Percentiles rank a stretch among this genome's conserved stretches.
Evolutionary conservation across 306 rosid species (phyloP).

Genomic region (Ziziphus jujuba): DNA sequence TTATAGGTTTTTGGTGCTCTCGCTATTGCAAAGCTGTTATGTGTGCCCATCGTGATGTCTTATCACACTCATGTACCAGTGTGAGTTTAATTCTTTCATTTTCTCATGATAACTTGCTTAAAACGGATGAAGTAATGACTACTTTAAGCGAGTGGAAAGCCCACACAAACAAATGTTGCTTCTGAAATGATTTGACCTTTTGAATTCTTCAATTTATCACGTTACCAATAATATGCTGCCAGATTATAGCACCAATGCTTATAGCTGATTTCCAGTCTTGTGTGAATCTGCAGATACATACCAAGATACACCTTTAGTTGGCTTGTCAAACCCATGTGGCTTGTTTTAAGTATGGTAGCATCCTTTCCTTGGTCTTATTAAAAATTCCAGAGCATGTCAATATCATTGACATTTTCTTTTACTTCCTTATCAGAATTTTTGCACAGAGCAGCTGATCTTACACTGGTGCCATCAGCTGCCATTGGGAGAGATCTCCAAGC

Average conservation of each 20-base stretch:
- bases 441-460: slow-evolving; percentile 94
- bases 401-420: too few species aligned
- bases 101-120: not conserved
- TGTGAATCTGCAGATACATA: slow-evolving; percentile 63
- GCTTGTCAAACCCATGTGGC: slow-evolving; percentile 99
- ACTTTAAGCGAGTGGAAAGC: slow-evolving; percentile 1
- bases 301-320: slow-evolving; percentile 99
- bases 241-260: not conserved
- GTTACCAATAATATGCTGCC: not conserved
- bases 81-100: slow-evolving; percentile 49
- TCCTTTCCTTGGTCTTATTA: slow-evolving; percentile 16
- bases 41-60: slow-evolving; percentile 95
- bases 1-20: slow-evolving; percentile 96
- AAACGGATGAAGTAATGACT: not conserved
- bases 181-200: not conserved
- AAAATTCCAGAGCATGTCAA: slow-evolving; percentile 3
- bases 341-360: slow-evolving; percentile 70
- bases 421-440: slow-evolving; percentile 68
- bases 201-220: not conserved
- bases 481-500: slow-evolving; percentile 76
- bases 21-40: slow-evolving; percentile 73
- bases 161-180: not conserved
- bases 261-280: slow-evolving; percentile 7
- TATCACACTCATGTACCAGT: slow-evolving; percentile 98
- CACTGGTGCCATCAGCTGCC: slow-evolving; percentile 96